These are phyloP conservation scores for Erodium chrysanthum DNA, from an alignment of 441 rosid species.

Conservation along the genomic window DNA sequence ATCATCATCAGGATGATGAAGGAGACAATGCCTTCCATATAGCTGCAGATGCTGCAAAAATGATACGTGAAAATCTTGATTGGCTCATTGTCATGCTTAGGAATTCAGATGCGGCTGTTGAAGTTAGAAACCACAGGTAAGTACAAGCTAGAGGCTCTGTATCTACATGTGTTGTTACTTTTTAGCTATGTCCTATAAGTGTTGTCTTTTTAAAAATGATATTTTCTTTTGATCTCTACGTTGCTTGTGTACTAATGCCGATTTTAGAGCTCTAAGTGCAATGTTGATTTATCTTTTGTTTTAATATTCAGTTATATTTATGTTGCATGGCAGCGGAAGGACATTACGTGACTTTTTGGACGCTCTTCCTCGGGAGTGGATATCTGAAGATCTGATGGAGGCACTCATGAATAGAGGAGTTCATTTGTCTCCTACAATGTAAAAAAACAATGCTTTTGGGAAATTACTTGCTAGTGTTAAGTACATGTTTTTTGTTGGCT, in stretches of 20 bases:
- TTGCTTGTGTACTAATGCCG: background rate
- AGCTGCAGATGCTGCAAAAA: conserved; percentile 96
- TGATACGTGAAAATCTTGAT: conserved; percentile 96
- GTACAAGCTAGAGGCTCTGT: conserved; percentile 20
- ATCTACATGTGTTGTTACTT: background rate
- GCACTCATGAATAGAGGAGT: conserved; percentile 69
- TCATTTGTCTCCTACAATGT: conserved; percentile 85
- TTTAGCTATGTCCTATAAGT: background rate
- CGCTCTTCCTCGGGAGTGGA: conserved; percentile 97
- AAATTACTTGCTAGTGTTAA: conserved; percentile 9
- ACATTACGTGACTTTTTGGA: conserved; percentile 87
- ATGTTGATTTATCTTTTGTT: conserved; percentile 9
- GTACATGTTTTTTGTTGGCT: conserved; percentile 7
- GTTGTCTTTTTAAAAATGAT: background rate
- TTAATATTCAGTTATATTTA: conserved; percentile 16
- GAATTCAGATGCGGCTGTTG: conserved; percentile 73
- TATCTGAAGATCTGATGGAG: conserved; percentile 94
- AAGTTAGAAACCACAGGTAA: conserved; percentile 87
- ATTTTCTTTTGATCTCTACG: background rate
- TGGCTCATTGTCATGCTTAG: conserved; percentile 90
- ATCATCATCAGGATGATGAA: conserved; percentile 73
- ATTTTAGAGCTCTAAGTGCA: conserved; percentile 7
- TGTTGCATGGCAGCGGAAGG: conserved; percentile 60
- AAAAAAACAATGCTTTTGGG: conserved; percentile 27
- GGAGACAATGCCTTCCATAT: conserved; percentile 97